These are phyloP conservation scores for Trichoderma endophyticum DNA, from an alignment of 2,329 filamentous ascomycete genomes.

Conservation along the genomic window DNA sequence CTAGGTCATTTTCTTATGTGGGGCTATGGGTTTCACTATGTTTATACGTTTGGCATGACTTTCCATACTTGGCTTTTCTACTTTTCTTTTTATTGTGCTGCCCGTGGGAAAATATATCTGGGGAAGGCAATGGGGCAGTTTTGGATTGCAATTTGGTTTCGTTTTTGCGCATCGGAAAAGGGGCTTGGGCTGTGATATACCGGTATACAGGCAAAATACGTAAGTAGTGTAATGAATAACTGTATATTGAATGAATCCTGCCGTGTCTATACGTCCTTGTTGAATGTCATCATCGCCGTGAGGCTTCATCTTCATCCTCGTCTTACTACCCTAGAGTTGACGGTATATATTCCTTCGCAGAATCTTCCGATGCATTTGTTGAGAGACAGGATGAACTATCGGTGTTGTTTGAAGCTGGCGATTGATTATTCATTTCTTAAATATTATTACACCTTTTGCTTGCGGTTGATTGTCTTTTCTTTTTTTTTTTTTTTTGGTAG, in stretches of 20 bases:
- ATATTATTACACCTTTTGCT: neutral
- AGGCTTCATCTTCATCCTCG: neutral
- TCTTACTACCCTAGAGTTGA: neutral
- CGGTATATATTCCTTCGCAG: neutral
- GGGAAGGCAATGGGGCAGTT: neutral
- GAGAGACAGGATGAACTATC: neutral
- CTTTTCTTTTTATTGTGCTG: neutral
- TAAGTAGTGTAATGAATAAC: conserved; percentile 10
- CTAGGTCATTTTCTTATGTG: neutral
- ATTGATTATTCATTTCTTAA: neutral
- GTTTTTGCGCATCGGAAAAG: neutral
- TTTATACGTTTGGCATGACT: neutral
- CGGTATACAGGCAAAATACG: neutral
- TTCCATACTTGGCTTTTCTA: neutral
- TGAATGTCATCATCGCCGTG: neutral
- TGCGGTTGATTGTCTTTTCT: neutral
- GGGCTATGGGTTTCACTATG: neutral
- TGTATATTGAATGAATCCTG: neutral
- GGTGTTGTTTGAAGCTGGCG: neutral
- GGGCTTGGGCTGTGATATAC: neutral
- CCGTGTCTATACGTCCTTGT: neutral
- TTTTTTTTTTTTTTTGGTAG: neutral
- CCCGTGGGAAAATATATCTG: neutral
- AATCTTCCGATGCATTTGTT: neutral
- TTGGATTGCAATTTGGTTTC: neutral